Evolutionary conservation across 306 rosid species (phyloP), one percentile per base, ranked within the genome.

Genomic region (Biancaea sappan): DNA sequence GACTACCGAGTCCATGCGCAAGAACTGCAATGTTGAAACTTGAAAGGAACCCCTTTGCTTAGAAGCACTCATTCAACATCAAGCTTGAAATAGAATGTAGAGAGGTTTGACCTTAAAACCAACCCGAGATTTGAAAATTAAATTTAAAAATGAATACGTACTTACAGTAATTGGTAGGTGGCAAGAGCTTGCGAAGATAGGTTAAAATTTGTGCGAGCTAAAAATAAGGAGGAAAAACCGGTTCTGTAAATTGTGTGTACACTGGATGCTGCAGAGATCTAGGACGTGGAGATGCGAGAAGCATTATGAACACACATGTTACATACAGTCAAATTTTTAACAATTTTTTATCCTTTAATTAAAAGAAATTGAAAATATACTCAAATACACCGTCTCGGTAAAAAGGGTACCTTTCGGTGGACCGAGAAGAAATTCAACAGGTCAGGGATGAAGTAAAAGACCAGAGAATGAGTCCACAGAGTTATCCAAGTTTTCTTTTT

Each of bases 11-110:
- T n/a, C n/a, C n/a, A n/a, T n/a, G n/a, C n/a, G n/a, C 41, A 58
- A 58, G 64, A 21, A 16, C 41, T 58, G 65, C 65, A 58, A 16
- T 2, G 65, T 58, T 13, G 65, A 58, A 58, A 58, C 41, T 58
- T 13, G 65, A 58, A 58, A 58, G 24, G 16, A 29, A 58, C 2
- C 41, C 65, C 22, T 58, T 58, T 29, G 14, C 22, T 14, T 29
- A 6, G 64, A 57, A 58, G 65, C 21, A 58, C 41, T 58, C 65
- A 16, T 14, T 58, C 24, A 16, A 7, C 5, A 19, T 10, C 12
- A 58, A 58, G 41, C 22, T 14, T 58, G 64, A 57, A 57, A 28
- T 28, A 16, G 63, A 26, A 58, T 58, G 21, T 29, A 31, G 1
- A 31, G 16, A 31, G 22, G 16, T 35, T 35, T 58, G 2, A 6